Evolutionary conservation across 495 filamentous ascomycete genomes (phyloP).

Genomic region (Podospora tetraspora): DNA sequence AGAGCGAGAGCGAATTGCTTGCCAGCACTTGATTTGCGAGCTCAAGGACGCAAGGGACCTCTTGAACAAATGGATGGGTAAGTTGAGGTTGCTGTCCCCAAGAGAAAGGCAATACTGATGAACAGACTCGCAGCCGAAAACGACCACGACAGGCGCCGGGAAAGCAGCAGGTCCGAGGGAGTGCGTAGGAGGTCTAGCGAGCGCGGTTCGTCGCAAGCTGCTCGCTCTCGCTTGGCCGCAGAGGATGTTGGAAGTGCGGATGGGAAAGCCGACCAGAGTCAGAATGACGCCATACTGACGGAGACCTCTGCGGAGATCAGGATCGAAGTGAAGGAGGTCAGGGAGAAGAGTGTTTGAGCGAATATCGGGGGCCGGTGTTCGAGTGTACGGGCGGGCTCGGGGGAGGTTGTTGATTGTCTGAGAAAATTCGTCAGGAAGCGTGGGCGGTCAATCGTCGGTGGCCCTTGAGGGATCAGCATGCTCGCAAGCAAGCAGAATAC

Average conservation of each 20-base stretch:
- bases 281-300: background rate
- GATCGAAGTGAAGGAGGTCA: background rate
- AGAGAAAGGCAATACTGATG: background rate
- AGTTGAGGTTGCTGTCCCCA: background rate
- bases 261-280: background rate
- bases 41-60: slow-evolving; percentile 15
- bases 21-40: slow-evolving; percentile 18
- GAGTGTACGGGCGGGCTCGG: background rate
- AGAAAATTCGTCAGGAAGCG: background rate
- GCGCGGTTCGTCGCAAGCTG: background rate
- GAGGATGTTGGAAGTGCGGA: background rate
- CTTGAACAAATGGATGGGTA: slow-evolving; percentile 22
- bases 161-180: background rate
- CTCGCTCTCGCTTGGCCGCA: background rate
- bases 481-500: background rate
- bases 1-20: slow-evolving; percentile 8
- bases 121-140: background rate
- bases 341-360: background rate
- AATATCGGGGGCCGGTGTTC: background rate
- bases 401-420: background rate
- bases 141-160: background rate
- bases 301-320: background rate
- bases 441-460: background rate
- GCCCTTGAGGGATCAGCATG: background rate
- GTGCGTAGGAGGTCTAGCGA: background rate